Evolutionary conservation across 2,329 filamentous ascomycete species (phyloP).

Genomic region (Cercospora beticola): DNA sequence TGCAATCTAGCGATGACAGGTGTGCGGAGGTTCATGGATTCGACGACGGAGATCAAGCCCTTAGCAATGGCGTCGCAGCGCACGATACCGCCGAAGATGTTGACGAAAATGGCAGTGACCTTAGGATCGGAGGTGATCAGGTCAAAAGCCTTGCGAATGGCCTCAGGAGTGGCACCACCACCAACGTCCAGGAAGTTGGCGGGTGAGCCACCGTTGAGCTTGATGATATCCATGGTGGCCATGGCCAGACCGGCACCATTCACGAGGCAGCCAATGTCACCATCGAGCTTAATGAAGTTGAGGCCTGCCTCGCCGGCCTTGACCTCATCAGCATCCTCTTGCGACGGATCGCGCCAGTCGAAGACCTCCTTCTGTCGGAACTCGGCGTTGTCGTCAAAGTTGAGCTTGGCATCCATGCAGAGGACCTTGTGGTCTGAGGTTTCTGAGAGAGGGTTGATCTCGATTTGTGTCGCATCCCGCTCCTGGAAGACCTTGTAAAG

Average conservation of each 20-base stretch:
- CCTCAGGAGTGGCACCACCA: conserved; percentile 92
- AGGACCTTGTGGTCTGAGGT: conserved; percentile 97
- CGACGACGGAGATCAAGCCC: conserved; percentile 90
- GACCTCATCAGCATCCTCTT: conserved; percentile 97
- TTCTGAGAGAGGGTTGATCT: conserved; percentile 98
- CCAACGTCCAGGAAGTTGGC: conserved; percentile 99
- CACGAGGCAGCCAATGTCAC: conserved; percentile 98
- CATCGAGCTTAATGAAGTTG: conserved; percentile 99
- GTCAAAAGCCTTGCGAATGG: conserved; percentile 96
- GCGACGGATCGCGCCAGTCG: conserved; percentile 85
- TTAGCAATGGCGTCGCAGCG: conserved; percentile 96
- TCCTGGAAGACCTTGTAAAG: conserved; percentile 98
- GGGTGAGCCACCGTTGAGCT: conserved; percentile 92
- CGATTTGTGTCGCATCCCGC: conserved; percentile 97
- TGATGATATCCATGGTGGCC: conserved; percentile 99
- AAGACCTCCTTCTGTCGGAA: conserved; percentile 98
- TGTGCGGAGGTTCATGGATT: conserved; percentile 92
- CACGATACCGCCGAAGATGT: conserved; percentile 99
- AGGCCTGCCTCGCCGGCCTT: conserved; percentile 89
- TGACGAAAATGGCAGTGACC: conserved; percentile 98
- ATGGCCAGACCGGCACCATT: conserved; percentile 99
- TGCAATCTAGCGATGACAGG: conserved; percentile 96
- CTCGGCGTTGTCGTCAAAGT: conserved; percentile 97
- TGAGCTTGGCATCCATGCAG: conserved; percentile 99
- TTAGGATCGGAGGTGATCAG: conserved; percentile 98